Evolutionary conservation across 805 yeast genomes (phyloP).

Genomic region (Priceomyces carsonii): DNA sequence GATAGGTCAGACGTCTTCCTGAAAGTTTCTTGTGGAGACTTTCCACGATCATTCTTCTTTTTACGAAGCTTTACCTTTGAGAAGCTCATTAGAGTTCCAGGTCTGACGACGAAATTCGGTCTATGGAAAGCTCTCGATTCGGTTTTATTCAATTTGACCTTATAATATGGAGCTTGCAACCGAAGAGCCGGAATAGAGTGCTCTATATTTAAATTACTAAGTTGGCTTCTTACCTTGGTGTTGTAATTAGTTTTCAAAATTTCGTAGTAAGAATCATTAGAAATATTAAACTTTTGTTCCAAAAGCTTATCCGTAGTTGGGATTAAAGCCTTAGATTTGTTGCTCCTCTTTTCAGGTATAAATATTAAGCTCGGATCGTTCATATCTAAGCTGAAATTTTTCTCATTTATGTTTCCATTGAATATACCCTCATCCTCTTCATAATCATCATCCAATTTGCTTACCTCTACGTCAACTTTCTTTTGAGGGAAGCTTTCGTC

Average conservation of each 20-base stretch:
- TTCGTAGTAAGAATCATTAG: conserved; percentile 88
- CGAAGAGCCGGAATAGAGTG: conserved; percentile 87
- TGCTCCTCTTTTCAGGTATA: conserved; percentile 40
- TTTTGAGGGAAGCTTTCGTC: conserved; percentile 20
- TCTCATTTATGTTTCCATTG: conserved; percentile 56
- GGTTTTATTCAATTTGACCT: conserved; percentile 66
- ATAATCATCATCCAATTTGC: conserved; percentile 19
- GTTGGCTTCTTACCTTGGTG: conserved; percentile 87
- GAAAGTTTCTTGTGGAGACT: conserved; percentile 73
- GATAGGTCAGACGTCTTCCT: conserved; percentile 73
- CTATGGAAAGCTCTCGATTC: conserved; percentile 81
- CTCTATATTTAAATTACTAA: conserved; percentile 87
- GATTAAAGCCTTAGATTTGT: conserved; percentile 33
- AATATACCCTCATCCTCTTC: conserved; percentile 73
- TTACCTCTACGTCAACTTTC: conserved; percentile 17
- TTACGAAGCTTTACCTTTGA: conserved; percentile 76
- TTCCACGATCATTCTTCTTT: conserved; percentile 86
- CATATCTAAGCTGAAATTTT: conserved; percentile 65
- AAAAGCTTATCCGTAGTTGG: conserved; percentile 59
- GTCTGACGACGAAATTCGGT: conserved; percentile 70
- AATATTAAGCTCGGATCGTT: conserved; percentile 84
- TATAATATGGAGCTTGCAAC: conserved; percentile 88
- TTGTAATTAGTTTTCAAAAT: conserved; percentile 82
- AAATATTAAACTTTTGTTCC: conserved; percentile 69
- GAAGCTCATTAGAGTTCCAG: conserved; percentile 76